Evolutionary conservation across 2,329 filamentous ascomycete species (phyloP), one percentile per base, ranked within the genome.

Genomic region (Curvularia eragrostidis): DNA sequence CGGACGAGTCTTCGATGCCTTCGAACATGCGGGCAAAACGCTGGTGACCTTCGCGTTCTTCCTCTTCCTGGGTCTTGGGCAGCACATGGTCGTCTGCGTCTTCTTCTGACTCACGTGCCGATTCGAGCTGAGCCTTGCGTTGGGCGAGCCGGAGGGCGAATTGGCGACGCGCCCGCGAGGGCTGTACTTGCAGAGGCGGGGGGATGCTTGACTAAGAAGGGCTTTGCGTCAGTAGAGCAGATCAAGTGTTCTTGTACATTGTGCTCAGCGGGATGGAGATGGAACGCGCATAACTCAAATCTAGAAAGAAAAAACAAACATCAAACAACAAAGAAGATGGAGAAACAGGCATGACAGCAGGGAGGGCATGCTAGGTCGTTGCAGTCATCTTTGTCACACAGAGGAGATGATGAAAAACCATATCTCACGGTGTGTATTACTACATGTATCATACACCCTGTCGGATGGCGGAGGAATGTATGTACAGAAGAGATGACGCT

Each of bases 161-260:
- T 76, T 96, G 92, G 54, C 92, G 84, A 49, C 94, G 87, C 7
- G 94, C 94, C 51, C 94, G 87, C 7, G 92, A 96, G 2, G 94
- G 93, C 0, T 91, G 89, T 34, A 94, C 88, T 74, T 94, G 95
- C 70, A 97, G 86, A 84, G 68, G 67, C 84, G 86, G 46, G 84
- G 69, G 64, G n/a, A 64, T 52, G 24, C 62, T 65, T 26, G 62
- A 51, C 66, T 67, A 24, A 5, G 21, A 36, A 38, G 0, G 10
- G 24, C 12, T 0, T n/a, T 23, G 24, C 34, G 50, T 63, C 52
- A 64, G 61, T 47, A 85, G 39, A 85, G 30, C 34, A 50, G 47
- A 34, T 34, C 51, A 26, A 32, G 10, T 3, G n/a, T 38, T 13
- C 28, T 19, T 32, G 47, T 5, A 7, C 7, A 18, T 28, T 13